phyloP scores from a whole-genome alignment of 805 yeast species.

The Geotrichum ghanense region DNA sequence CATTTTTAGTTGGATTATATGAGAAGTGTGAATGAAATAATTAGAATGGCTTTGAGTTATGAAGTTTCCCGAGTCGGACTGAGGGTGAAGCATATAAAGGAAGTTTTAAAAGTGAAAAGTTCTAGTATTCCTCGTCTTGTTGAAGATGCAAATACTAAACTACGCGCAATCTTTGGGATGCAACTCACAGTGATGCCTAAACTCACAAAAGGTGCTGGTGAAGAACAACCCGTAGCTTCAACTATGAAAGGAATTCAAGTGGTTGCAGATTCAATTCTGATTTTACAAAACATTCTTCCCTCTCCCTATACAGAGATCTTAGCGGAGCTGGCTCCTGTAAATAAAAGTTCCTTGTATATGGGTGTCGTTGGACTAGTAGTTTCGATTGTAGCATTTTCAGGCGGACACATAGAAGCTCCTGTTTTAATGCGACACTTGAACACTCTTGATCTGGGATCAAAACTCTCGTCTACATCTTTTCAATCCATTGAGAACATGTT shows the following conservation, averaged over 20 bases:
- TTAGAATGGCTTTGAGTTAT: not conserved
- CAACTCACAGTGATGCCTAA: conserved; percentile 3
- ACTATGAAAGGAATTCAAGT: not conserved
- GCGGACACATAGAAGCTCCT: conserved; percentile 1
- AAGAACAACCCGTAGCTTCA: not conserved
- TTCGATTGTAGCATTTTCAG: conserved; percentile 3
- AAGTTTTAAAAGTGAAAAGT: not conserved
- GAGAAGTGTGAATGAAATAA: not conserved
- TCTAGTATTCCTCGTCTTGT: not conserved
- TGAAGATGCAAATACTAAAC: conserved; percentile 2
- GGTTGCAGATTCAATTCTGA: not conserved
- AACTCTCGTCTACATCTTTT: not conserved
- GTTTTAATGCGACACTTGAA: not conserved
- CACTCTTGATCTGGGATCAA: not conserved
- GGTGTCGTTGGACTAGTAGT: conserved; percentile 2
- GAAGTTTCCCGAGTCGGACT: not conserved
- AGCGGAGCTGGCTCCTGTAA: not conserved
- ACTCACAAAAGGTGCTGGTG: not conserved
- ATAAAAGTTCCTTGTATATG: not conserved
- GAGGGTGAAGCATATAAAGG: not conserved
- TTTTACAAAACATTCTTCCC: conserved; percentile 4
- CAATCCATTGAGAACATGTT: not conserved
- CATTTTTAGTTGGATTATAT: too few species aligned
- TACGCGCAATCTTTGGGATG: conserved; percentile 5
- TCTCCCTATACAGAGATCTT: not conserved